phyloP scores from a whole-genome alignment of 441 rosid species.

The Gossypium trilobum region DNA sequence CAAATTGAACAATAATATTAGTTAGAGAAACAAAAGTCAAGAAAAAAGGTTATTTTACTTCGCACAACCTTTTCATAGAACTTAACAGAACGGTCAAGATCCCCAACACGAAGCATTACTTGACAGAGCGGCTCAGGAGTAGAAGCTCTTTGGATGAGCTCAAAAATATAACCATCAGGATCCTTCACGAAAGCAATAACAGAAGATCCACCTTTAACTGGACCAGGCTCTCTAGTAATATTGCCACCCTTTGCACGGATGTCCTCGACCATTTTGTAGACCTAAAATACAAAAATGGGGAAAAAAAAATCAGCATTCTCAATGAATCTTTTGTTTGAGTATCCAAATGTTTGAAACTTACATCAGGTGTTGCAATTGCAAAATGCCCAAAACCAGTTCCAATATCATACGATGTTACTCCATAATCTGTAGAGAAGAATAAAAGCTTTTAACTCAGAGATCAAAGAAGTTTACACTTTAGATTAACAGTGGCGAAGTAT shows the following conservation, averaged over 20 bases:
- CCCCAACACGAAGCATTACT: slow-evolving; percentile 95
- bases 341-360: slow-evolving; percentile 23
- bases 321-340: slow-evolving; percentile 6
- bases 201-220: slow-evolving; percentile 74
- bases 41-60: background rate
- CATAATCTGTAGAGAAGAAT: slow-evolving; percentile 53
- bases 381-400: slow-evolving; percentile 97
- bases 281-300: slow-evolving; percentile 30
- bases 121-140: slow-evolving; percentile 94
- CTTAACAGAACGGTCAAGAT: slow-evolving; percentile 69
- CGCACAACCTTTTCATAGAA: slow-evolving; percentile 68
- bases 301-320: background rate
- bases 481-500: background rate
- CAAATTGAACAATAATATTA: background rate
- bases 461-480: background rate
- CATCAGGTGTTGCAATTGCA: slow-evolving; percentile 82
- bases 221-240: slow-evolving; percentile 85
- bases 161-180: slow-evolving; percentile 87
- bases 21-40: background rate
- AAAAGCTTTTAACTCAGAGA: slow-evolving; percentile 10
- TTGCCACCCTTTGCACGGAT: slow-evolving; percentile 72
- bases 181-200: slow-evolving; percentile 90
- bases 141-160: slow-evolving; percentile 77
- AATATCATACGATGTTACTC: slow-evolving; percentile 76
- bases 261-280: slow-evolving; percentile 65